These are phyloP conservation scores for Fusarium sp. DNA, from an alignment of 2,329 filamentous ascomycete genomes.

Conservation along the genomic window DNA sequence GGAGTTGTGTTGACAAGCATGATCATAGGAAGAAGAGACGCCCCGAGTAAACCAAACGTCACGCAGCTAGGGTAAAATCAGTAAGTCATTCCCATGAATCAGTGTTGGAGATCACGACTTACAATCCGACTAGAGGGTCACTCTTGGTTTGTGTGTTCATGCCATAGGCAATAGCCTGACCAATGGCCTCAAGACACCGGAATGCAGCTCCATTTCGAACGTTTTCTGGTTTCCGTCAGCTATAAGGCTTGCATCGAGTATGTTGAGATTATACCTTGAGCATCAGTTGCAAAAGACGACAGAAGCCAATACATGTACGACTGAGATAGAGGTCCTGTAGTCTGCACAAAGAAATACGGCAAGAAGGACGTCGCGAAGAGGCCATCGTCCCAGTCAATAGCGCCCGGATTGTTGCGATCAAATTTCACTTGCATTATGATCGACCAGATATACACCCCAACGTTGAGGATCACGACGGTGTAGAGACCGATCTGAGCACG, in stretches of 20 bases:
- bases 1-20: slow-evolving; percentile 26
- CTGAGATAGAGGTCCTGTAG: slow-evolving; percentile 8
- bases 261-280: not conserved
- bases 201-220: slow-evolving; percentile 21
- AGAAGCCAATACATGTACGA: slow-evolving; percentile 29
- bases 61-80: not conserved
- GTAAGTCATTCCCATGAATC: rapidly evolving
- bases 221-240: not conserved
- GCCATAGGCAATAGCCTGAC: slow-evolving; percentile 18
- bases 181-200: slow-evolving; percentile 12
- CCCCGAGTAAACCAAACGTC: not conserved
- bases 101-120: rapidly evolving
- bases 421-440: slow-evolving; percentile 22
- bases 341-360: slow-evolving; percentile 24
- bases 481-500: slow-evolving; percentile 18
- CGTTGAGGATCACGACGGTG: slow-evolving; percentile 11
- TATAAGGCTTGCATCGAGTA: rapidly evolving
- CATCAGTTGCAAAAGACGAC: slow-evolving; percentile 18
- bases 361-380: slow-evolving; percentile 3
- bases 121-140: slow-evolving; percentile 13
- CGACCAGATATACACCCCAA: slow-evolving; percentile 19
- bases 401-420: not conserved
- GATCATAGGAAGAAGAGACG: slow-evolving; percentile 20
- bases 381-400: slow-evolving; percentile 16
- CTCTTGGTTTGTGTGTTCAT: slow-evolving; percentile 28